Conservation (phyloP, 1,284 basidiomycete species). For the Austropuccinia psidii region DNA sequence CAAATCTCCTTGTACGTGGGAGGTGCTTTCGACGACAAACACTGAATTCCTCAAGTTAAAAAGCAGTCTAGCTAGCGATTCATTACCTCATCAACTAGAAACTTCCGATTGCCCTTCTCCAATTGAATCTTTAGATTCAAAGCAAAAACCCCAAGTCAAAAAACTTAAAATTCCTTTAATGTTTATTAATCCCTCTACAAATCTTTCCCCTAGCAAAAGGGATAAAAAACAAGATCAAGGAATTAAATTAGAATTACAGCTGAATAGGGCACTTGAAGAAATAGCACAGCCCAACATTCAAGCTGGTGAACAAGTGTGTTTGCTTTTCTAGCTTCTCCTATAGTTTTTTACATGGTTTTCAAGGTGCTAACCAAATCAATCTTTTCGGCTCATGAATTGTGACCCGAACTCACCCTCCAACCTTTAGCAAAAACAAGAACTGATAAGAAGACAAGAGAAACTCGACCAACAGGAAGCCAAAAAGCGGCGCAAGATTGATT, state of each 20-base stretch:
- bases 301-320: constrained; percentile 24
- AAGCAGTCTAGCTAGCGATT: constrained; percentile 1
- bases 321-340: neutral
- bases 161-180: constrained; percentile 23
- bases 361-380: too few relatives aligned
- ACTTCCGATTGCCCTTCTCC: neutral
- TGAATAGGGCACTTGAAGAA: constrained; percentile 15
- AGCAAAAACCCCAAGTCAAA: neutral
- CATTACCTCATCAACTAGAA: neutral
- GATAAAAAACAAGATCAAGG: constrained; percentile 8
- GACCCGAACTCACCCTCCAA: neutral
- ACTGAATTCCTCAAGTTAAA: constrained; percentile 2
- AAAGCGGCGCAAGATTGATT: constrained; percentile 11
- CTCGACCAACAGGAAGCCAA: constrained; percentile 10
- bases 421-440: neutral
- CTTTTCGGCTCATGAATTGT: neutral
- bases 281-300: constrained; percentile 25
- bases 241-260: constrained; percentile 15
- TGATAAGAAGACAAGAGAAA: constrained; percentile 4
- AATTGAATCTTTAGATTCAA: neutral
- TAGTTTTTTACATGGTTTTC: neutral
- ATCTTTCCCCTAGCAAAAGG: neutral
- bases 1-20: constrained; percentile 12
- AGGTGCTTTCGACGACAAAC: constrained; percentile 18
- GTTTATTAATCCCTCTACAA: constrained; percentile 14